These are phyloP conservation scores for Fusarium compactum DNA, from an alignment of 2,329 filamentous ascomycete species.

Conservation along the genomic window DNA sequence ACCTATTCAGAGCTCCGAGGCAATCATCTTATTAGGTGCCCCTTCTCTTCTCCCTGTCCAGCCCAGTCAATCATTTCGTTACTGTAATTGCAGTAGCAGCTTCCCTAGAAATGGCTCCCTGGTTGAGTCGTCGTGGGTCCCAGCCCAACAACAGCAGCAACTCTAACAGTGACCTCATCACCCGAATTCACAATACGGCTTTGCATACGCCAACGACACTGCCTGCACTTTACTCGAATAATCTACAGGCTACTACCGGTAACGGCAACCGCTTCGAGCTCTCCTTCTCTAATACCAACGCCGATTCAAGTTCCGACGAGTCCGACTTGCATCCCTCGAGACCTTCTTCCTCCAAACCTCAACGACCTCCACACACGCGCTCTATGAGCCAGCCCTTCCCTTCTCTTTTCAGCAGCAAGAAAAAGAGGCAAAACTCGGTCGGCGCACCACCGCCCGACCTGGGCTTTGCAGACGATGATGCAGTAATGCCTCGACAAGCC, in stretches of 20 bases:
- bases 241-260: slow-evolving; percentile 7
- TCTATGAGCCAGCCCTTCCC: slow-evolving; percentile 87
- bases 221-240: slow-evolving; percentile 34
- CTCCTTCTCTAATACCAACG: slow-evolving; percentile 48
- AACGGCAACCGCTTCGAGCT: slow-evolving; percentile 44
- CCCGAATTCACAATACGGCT: slow-evolving; percentile 53
- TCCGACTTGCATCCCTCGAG: slow-evolving; percentile 53
- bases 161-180: slow-evolving; percentile 51
- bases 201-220: slow-evolving; percentile 51
- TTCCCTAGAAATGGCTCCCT: slow-evolving; percentile 51
- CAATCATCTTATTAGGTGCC: slow-evolving; percentile 6
- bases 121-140: slow-evolving; percentile 48
- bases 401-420: slow-evolving; percentile 72
- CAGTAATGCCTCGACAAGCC: slow-evolving; percentile 44
- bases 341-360: slow-evolving; percentile 38
- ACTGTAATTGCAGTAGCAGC: slow-evolving; percentile 19
- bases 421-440: slow-evolving; percentile 63
- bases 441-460: slow-evolving; percentile 51
- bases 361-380: slow-evolving; percentile 53
- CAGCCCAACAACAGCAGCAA: slow-evolving; percentile 44
- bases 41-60: slow-evolving; percentile 6
- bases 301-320: slow-evolving; percentile 61
- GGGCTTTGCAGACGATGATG: slow-evolving; percentile 49
- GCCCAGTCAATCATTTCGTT: background rate
- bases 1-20: background rate